Percentiles rank a stretch among this genome's conserved stretches.
phyloP scores from a whole-genome alignment of 495 filamentous ascomycete genomes.

The Xylaria acuta region DNA sequence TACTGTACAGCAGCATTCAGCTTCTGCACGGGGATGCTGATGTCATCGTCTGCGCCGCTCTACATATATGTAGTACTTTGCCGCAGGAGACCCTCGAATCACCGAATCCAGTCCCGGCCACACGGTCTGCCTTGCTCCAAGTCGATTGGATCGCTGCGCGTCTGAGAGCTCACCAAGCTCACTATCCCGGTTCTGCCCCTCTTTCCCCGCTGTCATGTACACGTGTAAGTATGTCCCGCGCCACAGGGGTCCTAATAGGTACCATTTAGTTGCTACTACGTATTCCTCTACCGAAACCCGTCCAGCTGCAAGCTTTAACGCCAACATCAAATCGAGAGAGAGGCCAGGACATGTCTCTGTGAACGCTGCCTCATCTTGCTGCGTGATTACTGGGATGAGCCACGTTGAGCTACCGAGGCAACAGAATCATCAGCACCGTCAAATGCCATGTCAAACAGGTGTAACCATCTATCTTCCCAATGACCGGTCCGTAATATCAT shows the following conservation, averaged over 20 bases:
- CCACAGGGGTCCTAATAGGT: background rate
- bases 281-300: background rate
- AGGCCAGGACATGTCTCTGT: background rate
- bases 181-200: constrained; percentile 6
- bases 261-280: too few species aligned
- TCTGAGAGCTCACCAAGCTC: background rate
- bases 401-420: too few species aligned
- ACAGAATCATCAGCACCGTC: too few species aligned
- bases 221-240: background rate
- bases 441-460: background rate
- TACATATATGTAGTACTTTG: background rate
- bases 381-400: too few species aligned
- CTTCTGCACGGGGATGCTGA: background rate
- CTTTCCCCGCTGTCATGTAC: constrained; percentile 12
- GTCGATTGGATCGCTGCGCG: constrained; percentile 11
- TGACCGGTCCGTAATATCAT: background rate
- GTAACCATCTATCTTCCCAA: too few species aligned
- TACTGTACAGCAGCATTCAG: background rate
- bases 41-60: constrained; percentile 4
- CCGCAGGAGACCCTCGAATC: background rate
- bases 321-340: too few species aligned
- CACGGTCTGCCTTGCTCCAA: constrained; percentile 25
- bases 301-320: background rate
- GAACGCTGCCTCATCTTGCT: background rate
- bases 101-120: constrained; percentile 10